Evolutionary conservation across 345 rosid species (phyloP).

Genomic region (Rhodamnia rubescens): DNA sequence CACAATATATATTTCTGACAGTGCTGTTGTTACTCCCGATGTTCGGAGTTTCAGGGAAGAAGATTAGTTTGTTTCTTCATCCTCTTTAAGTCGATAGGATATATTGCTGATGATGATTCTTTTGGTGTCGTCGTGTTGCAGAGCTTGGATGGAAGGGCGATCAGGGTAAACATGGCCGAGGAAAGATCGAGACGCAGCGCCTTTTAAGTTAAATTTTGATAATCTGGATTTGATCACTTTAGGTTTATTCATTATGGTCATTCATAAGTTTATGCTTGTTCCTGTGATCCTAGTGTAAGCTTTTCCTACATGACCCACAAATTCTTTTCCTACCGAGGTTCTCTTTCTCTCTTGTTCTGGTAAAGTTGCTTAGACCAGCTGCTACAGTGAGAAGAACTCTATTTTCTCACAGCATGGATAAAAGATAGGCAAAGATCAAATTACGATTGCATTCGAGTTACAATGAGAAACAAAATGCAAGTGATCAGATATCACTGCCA

Average conservation of each 20-base stretch:
- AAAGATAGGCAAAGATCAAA: not conserved
- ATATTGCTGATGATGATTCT: not conserved
- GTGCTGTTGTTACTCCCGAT: not conserved
- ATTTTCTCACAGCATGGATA: not conserved
- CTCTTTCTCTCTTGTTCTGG: not conserved
- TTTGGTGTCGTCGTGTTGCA: not conserved
- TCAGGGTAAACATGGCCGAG: constrained; percentile 82
- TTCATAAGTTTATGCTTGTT: not conserved
- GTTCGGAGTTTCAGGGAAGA: not conserved
- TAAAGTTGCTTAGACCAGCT: not conserved
- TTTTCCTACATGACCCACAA: not conserved
- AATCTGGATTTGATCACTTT: not conserved
- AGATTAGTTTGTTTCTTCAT: not conserved
- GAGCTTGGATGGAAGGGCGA: constrained; percentile 83
- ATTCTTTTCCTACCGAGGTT: not conserved
- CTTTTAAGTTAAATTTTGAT: not conserved
- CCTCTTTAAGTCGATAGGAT: not conserved
- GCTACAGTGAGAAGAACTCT: not conserved
- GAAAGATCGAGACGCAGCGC: constrained; percentile 43
- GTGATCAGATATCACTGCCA: not conserved
- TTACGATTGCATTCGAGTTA: not conserved
- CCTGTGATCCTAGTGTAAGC: not conserved
- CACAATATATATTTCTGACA: not conserved
- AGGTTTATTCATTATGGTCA: not conserved
- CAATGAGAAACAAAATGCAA: not conserved